Base-by-base conservation (phyloP, 352 stramenopile species). In the Globisporangium irregulare region DNA sequence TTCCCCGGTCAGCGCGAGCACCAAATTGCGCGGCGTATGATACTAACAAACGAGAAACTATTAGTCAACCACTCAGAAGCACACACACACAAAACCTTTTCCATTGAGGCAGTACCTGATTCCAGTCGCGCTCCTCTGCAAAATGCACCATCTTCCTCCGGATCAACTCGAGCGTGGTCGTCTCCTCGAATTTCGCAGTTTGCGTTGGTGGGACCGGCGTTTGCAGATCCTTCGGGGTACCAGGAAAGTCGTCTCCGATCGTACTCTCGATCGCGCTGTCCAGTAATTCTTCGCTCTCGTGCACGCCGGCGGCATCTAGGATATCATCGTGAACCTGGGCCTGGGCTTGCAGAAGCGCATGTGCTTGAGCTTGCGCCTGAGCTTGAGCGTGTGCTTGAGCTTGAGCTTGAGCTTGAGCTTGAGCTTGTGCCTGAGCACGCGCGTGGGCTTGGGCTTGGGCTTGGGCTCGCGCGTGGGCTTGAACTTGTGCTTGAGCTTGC, bases 1-100 rank as follows among this genome's bases (percentile, higher is more conserved):
- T 80, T 99, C 96, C 22, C 96, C 95, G 7, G 97, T 84, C 9
- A 99, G 73, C 22, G 97, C 97, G 50, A 99, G 73, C 34, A 98
- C 58, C 46, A 99, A 74, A 74, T 98, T 99, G 4, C 97, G 89
- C 55, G 97, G 83, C 32, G 77, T 90, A 64, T 90, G 77, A 56
- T 79, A 78, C 77, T 85, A 46, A 34, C 62, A 60, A 27, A 25
- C 14, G 24, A 36, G 22, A 27, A 2, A 24, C 9, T 24, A 56
- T 36, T 9, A 63, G n/a, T 32, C 27, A 20, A n/a, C 12, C 62
- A 60, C 12, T 25, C 22, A 6, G n/a, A 60, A 22, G 27, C 27
- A 32, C 22, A 36, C 4, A 36, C 15, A 65, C 60, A 3, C 62
- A 24, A 12, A 3, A 15, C 7, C 48, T 27, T 12, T 9, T 18